Conservation (phyloP, 169 alveolate species). For the Cryptosporidium canis region DNA sequence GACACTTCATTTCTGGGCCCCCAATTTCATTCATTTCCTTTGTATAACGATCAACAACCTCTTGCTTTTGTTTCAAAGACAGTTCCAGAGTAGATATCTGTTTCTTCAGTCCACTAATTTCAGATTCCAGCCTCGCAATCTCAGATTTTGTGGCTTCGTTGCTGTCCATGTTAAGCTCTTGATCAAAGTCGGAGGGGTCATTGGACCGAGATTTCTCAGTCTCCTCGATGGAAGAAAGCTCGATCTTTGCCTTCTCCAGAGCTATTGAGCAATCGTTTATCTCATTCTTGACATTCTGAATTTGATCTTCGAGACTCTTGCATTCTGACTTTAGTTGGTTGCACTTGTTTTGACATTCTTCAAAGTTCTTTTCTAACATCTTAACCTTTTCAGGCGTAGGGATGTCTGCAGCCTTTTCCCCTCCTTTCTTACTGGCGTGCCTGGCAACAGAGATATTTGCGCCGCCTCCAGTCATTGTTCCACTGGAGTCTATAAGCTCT, state of each 20-base stretch:
- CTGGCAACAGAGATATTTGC: conserved; percentile 16
- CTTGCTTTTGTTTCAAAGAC: conserved; percentile 9
- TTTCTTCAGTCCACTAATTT: not conserved
- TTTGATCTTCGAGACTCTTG: conserved; percentile 26
- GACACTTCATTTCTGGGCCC: conserved; percentile 50
- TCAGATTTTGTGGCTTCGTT: not conserved
- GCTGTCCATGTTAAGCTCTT: not conserved
- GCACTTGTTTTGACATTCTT: not conserved
- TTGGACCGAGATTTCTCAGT: not conserved
- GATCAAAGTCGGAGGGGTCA: not conserved
- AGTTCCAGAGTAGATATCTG: not conserved
- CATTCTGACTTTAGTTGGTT: not conserved
- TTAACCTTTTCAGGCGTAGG: conserved; percentile 33
- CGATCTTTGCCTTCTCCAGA: conserved; percentile 26
- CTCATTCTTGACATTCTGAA: conserved; percentile 2
- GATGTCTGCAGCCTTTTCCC: conserved; percentile 2
- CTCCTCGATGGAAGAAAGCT: conserved; percentile 18
- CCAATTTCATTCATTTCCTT: conserved; percentile 56
- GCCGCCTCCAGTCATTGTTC: conserved; percentile 93
- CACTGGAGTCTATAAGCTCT: conserved; percentile 91
- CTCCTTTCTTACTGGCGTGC: conserved; percentile 31
- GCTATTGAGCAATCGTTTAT: not conserved
- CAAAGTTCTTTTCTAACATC: conserved; percentile 22
- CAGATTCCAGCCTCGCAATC: conserved; percentile 14
- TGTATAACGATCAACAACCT: conserved; percentile 11